Conservation (phyloP, 805 yeast genomes). For the Priceomyces carsonii region DNA sequence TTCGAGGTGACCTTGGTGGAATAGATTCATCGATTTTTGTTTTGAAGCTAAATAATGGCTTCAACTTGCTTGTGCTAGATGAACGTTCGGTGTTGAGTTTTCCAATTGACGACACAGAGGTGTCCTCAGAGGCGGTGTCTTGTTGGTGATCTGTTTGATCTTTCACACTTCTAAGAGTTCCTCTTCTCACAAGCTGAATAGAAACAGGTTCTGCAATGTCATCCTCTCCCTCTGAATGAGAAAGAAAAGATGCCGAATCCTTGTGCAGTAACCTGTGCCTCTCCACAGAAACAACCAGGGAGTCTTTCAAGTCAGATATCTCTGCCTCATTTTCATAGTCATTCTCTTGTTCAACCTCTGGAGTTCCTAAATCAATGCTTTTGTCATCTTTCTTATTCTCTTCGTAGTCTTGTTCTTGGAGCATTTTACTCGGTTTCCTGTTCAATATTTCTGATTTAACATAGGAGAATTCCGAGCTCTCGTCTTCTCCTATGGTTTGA, state of each 20-base stretch:
- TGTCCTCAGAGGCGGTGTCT: slow-evolving; percentile 1
- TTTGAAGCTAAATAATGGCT: slow-evolving; percentile 31
- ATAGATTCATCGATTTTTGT: slow-evolving; percentile 37
- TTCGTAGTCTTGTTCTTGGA: too few species aligned
- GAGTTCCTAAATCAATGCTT: too few species aligned
- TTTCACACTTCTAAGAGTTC: slow-evolving; percentile 5
- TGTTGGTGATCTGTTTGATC: background rate
- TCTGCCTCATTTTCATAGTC: background rate
- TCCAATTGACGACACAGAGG: slow-evolving; percentile 7
- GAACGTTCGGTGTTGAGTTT: slow-evolving; percentile 10
- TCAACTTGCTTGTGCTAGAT: slow-evolving; percentile 2
- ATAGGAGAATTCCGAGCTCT: slow-evolving; percentile 10
- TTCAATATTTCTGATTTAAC: slow-evolving; percentile 10
- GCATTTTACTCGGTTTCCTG: slow-evolving; percentile 1
- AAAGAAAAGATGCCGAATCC: slow-evolving; percentile 9
- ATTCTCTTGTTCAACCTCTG: too few species aligned
- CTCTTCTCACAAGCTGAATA: slow-evolving; percentile 18
- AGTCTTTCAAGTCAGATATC: slow-evolving; percentile 2
- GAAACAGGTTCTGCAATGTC: slow-evolving; percentile 23
- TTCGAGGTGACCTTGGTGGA: slow-evolving; percentile 39
- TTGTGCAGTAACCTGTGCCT: slow-evolving; percentile 3
- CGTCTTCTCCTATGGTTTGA: slow-evolving; percentile 4
- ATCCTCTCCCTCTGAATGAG: slow-evolving; percentile 21
- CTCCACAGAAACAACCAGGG: slow-evolving; percentile 4
- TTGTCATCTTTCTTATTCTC: too few species aligned